phyloP scores from a whole-genome alignment of 2,329 filamentous ascomycete genomes.

The Nannizziopsis arthrosporioides region DNA sequence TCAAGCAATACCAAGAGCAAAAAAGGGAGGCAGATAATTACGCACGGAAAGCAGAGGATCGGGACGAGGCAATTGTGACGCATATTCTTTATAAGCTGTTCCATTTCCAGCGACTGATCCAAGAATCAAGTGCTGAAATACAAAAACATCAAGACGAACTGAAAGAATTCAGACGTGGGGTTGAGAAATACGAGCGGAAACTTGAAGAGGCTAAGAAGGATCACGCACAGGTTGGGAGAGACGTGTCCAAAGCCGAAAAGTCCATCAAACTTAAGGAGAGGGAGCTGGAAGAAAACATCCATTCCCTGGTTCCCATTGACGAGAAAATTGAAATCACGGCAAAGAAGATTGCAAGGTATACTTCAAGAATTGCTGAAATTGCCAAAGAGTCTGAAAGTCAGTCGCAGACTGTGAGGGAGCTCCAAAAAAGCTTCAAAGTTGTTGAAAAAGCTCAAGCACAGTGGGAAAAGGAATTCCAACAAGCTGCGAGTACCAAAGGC shows the following conservation, averaged over 20 bases:
- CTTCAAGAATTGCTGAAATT: conserved; percentile 57
- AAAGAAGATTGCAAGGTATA: conserved; percentile 56
- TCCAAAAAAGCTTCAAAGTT: conserved; percentile 65
- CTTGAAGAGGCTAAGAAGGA: conserved; percentile 73
- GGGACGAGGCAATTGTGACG: conserved; percentile 80
- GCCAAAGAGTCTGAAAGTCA: conserved; percentile 66
- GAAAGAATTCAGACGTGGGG: conserved; percentile 78
- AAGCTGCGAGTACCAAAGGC: conserved; percentile 74
- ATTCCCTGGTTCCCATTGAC: conserved; percentile 74
- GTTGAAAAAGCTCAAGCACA: conserved; percentile 84
- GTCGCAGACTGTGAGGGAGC: conserved; percentile 54
- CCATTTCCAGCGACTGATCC: conserved; percentile 86
- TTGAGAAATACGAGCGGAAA: conserved; percentile 69
- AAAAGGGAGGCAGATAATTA: conserved; percentile 93
- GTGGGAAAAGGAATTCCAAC: conserved; percentile 79
- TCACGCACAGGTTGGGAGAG: conserved; percentile 63
- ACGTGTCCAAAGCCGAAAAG: conserved; percentile 71
- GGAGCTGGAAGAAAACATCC: conserved; percentile 75
- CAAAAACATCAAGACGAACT: conserved; percentile 89
- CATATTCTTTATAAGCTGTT: conserved; percentile 96
- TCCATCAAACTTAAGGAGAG: conserved; percentile 77
- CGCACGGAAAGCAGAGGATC: conserved; percentile 77
- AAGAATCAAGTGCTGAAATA: conserved; percentile 81
- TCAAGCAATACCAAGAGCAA: conserved; percentile 94
- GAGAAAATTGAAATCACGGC: conserved; percentile 78